These are phyloP conservation scores for Annulohypoxylon truncatum DNA, from an alignment of 2,329 filamentous ascomycete species.

Conservation along the genomic window DNA sequence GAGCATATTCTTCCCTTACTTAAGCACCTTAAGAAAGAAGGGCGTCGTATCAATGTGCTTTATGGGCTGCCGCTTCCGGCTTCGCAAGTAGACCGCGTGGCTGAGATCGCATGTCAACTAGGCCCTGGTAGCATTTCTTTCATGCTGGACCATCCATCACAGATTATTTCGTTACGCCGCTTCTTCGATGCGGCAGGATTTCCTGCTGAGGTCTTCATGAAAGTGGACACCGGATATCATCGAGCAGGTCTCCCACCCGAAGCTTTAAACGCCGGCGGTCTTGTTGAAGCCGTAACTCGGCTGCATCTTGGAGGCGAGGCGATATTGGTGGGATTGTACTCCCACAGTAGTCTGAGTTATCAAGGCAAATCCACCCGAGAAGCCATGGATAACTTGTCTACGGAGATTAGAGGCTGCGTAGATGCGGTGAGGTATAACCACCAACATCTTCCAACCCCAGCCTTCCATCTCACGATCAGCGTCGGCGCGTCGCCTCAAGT, in stretches of 20 bases:
- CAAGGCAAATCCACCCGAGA: constrained; percentile 1
- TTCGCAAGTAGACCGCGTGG: constrained; percentile 1
- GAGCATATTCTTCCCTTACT: constrained; percentile 6
- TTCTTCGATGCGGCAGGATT: neutral
- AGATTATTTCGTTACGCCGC: neutral
- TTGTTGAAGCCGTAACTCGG: neutral
- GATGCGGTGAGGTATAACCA: constrained; percentile 3
- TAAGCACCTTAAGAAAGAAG: neutral
- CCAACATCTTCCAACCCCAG: neutral
- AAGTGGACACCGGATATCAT: constrained; percentile 8
- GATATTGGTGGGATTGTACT: constrained; percentile 4
- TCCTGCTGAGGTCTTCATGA: neutral
- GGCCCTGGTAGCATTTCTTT: constrained; percentile 4
- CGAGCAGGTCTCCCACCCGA: neutral
- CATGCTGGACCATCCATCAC: constrained; percentile 7
- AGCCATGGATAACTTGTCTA: constrained; percentile 9
- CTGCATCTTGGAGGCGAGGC: neutral
- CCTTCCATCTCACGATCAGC: constrained; percentile 1
- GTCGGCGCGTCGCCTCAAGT: constrained; percentile 13
- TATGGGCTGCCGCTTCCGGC: constrained; percentile 1
- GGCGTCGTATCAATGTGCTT: neutral
- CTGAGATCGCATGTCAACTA: neutral
- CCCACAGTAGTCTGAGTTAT: constrained; percentile 11
- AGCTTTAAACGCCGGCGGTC: neutral
- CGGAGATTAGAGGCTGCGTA: constrained; percentile 4